phyloP scores from a whole-genome alignment of 352 stramenopile species.

The Globisporangium paddicum region DNA sequence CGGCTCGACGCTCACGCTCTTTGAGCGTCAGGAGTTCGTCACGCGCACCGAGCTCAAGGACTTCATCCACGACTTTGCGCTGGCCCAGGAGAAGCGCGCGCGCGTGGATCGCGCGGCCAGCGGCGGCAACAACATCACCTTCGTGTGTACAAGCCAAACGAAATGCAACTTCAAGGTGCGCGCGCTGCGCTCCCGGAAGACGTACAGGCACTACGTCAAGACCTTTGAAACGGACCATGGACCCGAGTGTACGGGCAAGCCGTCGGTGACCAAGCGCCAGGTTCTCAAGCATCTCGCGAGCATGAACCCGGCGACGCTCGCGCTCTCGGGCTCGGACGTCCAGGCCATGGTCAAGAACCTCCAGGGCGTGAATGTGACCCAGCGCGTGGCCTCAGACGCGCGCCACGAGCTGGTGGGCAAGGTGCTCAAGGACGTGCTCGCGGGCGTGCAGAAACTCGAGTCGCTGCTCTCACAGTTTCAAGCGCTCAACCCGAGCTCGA shows the following conservation, averaged over 20 bases:
- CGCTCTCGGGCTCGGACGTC: conserved; percentile 28
- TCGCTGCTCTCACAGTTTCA: conserved; percentile 41
- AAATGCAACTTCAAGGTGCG: conserved; percentile 38
- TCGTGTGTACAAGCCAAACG: conserved; percentile 38
- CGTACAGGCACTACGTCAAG: conserved; percentile 15
- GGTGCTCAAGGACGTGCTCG: conserved; percentile 26
- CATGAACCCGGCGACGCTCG: conserved; percentile 19
- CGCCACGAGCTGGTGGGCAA: conserved; percentile 21
- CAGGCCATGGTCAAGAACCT: conserved; percentile 31
- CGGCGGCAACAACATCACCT: conserved; percentile 48
- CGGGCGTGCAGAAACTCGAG: conserved; percentile 42
- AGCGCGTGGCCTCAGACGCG: conserved; percentile 35
- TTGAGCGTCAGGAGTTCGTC: conserved; percentile 30
- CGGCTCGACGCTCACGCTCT: conserved; percentile 26
- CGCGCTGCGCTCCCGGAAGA: conserved; percentile 11
- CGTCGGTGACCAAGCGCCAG: conserved; percentile 33
- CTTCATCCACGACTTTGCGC: conserved; percentile 43
- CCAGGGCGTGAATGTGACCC: conserved; percentile 31
- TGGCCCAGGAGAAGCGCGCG: conserved; percentile 42
- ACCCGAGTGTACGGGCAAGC: conserved; percentile 25
- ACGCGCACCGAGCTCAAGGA: conserved; percentile 30
- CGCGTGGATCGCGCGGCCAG: conserved; percentile 29
- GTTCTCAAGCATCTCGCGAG: conserved; percentile 32
- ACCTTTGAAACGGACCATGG: conserved; percentile 32
- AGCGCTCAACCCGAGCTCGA: conserved; percentile 27